Percentiles rank a stretch among this genome's conserved stretches.
These are phyloP conservation scores for Lactifluus rugatus DNA, from an alignment of 768 basidiomycete species.

Conservation along the genomic window DNA sequence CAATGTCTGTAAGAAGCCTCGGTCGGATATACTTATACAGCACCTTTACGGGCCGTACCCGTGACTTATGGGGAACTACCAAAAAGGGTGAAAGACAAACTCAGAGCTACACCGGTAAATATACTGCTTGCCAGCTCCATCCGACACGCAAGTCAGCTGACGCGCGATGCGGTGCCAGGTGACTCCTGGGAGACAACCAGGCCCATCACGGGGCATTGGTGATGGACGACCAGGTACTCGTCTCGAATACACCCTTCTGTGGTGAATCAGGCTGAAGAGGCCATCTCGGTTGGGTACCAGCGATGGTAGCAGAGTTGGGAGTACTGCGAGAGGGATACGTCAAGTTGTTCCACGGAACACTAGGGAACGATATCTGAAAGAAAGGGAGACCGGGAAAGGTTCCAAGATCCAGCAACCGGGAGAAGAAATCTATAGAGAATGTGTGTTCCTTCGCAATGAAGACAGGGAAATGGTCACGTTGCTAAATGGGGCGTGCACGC, in stretches of 20 bases:
- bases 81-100: background rate
- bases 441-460: background rate
- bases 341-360: background rate
- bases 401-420: conserved; percentile 4
- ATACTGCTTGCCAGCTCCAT: conserved; percentile 43
- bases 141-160: conserved; percentile 32
- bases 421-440: background rate
- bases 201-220: background rate
- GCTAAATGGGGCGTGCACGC: background rate
- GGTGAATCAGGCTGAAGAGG: background rate
- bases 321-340: background rate
- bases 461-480: background rate
- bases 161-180: background rate
- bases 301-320: background rate
- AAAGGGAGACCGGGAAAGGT: too few relatives aligned
- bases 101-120: conserved; percentile 15
- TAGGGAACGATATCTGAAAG: background rate
- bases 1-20: conserved; percentile 27
- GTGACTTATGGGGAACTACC: conserved; percentile 41
- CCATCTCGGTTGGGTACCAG: background rate
- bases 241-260: too few relatives aligned
- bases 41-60: conserved; percentile 35
- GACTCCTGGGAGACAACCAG: background rate
- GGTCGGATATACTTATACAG: too few relatives aligned
- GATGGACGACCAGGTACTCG: background rate